Percentiles rank a stretch among this genome's conserved stretches.
Conservation (phyloP, 352 stramenopile genomes). For the Pythium apleroticum region DNA sequence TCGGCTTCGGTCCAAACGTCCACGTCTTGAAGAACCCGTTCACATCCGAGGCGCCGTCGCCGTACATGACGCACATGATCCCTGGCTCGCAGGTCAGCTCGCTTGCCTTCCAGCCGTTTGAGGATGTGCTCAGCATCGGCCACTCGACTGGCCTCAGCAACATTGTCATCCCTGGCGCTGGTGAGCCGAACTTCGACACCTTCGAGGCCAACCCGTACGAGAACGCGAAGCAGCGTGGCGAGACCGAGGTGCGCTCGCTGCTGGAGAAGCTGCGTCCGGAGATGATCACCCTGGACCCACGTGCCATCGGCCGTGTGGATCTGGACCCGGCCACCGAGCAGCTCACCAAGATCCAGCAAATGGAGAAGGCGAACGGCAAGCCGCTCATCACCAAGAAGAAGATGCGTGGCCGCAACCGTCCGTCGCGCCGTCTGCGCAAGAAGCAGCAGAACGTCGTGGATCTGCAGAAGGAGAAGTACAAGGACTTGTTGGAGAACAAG, state of each 20-base stretch:
- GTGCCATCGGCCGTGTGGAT: conserved; percentile 92
- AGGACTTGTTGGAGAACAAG: conserved; percentile 80
- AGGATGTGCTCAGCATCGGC: conserved; percentile 97
- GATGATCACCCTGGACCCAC: conserved; percentile 98
- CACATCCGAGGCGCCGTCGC: conserved; percentile 61
- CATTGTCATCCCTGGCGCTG: conserved; percentile 94
- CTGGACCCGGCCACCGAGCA: conserved; percentile 86
- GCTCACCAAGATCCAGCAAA: conserved; percentile 76
- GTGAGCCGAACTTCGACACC: conserved; percentile 98
- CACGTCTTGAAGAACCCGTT: conserved; percentile 93
- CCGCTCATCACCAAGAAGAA: conserved; percentile 91
- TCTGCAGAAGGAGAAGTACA: conserved; percentile 90
- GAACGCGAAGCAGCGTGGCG: conserved; percentile 95
- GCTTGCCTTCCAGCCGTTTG: conserved; percentile 96
- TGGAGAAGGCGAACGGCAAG: conserved; percentile 79
- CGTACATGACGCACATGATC: conserved; percentile 92
- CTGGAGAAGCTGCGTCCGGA: conserved; percentile 98
- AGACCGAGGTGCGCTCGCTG: conserved; percentile 95
- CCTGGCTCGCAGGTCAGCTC: conserved; percentile 83
- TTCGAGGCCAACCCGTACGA: conserved; percentile 98
- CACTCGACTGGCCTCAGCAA: conserved; percentile 85
- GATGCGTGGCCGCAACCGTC: conserved; percentile 97
- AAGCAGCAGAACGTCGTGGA: conserved; percentile 99
- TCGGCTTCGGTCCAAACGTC: conserved; percentile 92
- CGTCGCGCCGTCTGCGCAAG: conserved; percentile 94